Evolutionary conservation across 257 asterid genomes (phyloP).

Genomic region (Solanum appendiculatum): DNA sequence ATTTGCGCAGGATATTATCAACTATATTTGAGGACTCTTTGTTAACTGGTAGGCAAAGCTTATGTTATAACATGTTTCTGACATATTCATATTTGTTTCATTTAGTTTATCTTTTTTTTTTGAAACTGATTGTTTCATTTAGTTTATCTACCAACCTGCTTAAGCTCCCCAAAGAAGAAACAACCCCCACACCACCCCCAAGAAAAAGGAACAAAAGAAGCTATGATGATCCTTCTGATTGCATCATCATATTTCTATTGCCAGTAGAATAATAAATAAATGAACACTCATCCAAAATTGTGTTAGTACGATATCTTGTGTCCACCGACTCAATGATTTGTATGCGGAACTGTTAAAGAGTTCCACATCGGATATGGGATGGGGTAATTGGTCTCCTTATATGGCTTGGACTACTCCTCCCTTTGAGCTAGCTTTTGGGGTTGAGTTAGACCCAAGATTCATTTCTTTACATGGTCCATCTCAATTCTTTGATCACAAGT

Average conservation of each 20-base stretch:
- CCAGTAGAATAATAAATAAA: too few species aligned
- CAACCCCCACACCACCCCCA: not conserved
- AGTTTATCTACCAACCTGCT: not conserved
- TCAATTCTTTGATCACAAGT: not conserved
- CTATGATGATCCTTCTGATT: not conserved
- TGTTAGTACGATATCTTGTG: not conserved
- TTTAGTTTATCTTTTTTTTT: not conserved
- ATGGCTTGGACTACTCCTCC: not conserved
- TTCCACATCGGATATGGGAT: not conserved
- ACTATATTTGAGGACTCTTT: conserved; percentile 90
- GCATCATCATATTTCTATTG: not conserved
- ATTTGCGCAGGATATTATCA: conserved; percentile 73
- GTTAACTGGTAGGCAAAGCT: conserved; percentile 52
- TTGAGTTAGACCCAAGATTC: not conserved
- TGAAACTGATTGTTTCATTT: not conserved
- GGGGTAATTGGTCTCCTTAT: not conserved
- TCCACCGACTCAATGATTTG: not conserved
- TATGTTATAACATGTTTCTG: conserved; percentile 2
- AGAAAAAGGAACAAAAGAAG: not conserved
- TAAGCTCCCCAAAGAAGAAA: not conserved
- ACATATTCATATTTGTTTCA: not conserved
- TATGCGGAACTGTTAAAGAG: not conserved
- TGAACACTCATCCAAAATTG: not conserved
- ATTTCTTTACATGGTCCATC: not conserved
- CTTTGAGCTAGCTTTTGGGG: not conserved